Percentiles rank a stretch among this genome's conserved stretches.
Conservation (phyloP, 148 eudicot genomes). For the Dianthus caryophyllus region DNA sequence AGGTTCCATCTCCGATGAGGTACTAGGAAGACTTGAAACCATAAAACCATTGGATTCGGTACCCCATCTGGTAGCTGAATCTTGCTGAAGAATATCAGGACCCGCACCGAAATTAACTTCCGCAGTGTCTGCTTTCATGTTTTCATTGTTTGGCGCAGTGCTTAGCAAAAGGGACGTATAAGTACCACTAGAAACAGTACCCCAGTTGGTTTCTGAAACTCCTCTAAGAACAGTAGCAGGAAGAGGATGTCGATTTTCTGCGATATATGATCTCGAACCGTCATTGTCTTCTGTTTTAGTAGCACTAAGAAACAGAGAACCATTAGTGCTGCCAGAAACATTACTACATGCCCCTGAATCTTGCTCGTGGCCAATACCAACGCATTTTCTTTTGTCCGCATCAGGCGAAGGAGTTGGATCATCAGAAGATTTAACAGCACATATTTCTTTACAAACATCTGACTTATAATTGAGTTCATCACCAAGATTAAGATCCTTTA, state of each 20-base stretch:
- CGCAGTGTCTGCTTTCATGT: background rate
- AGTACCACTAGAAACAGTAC: conserved; percentile 8
- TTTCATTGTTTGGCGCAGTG: conserved; percentile 1
- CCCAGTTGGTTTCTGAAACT: conserved; percentile 20
- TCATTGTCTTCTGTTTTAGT: conserved; percentile 16
- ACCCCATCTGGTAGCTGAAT: conserved; percentile 21
- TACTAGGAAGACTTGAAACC: conserved; percentile 20
- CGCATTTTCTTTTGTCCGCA: conserved; percentile 11
- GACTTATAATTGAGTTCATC: conserved; percentile 16
- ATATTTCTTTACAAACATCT: conserved; percentile 13
- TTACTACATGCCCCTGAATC: conserved; percentile 12
- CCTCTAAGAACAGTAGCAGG: conserved; percentile 10
- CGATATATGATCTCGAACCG: conserved; percentile 10
- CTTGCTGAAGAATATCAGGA: conserved; percentile 15
- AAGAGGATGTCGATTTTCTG: conserved; percentile 1
- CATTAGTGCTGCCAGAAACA: conserved; percentile 10
- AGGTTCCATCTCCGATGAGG: conserved; percentile 18
- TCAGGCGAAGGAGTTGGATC: conserved; percentile 5
- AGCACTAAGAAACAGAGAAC: conserved; percentile 22
- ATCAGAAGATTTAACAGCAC: conserved; percentile 15
- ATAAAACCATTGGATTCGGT: conserved; percentile 13
- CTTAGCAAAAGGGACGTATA: conserved; percentile 2
- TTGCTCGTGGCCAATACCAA: conserved; percentile 21
- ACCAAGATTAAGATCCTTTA: conserved; percentile 14
- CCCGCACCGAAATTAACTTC: conserved; percentile 10